These are phyloP conservation scores for Mycena galericulata DNA, from an alignment of 768 basidiomycete species.

Conservation along the genomic window DNA sequence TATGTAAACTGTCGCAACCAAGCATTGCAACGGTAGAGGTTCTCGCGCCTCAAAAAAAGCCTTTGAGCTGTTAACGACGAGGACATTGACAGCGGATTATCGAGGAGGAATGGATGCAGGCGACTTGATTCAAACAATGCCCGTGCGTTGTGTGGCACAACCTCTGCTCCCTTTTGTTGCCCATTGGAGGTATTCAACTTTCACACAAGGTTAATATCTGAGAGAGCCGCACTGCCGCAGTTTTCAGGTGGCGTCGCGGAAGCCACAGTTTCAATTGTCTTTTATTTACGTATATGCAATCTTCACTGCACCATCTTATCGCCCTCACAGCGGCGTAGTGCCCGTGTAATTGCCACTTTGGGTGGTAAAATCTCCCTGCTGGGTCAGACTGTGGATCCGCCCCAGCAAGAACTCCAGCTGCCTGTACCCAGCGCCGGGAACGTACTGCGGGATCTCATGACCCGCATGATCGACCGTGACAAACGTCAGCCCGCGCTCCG, in stretches of 20 bases:
- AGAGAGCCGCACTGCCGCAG: background rate
- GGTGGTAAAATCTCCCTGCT: slow-evolving; percentile 15
- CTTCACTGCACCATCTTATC: slow-evolving; percentile 3
- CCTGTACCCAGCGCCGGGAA: slow-evolving; percentile 3
- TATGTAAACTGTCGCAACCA: too few species aligned
- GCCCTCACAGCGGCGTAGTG: slow-evolving; percentile 10
- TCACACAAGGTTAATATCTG: slow-evolving; percentile 9
- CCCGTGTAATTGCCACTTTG: slow-evolving; percentile 16
- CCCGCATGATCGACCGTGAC: slow-evolving; percentile 1
- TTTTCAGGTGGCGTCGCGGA: slow-evolving; percentile 3
- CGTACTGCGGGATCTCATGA: slow-evolving; percentile 5
- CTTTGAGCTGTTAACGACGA: too few species aligned
- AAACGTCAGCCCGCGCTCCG: slow-evolving; percentile 10
- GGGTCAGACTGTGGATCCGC: slow-evolving; percentile 1
- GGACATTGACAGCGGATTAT: too few species aligned
- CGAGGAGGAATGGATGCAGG: too few species aligned
- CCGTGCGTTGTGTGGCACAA: background rate
- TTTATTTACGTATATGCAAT: background rate
- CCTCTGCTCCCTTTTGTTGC: slow-evolving; percentile 1
- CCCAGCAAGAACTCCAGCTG: slow-evolving; percentile 10
- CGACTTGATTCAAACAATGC: too few species aligned
- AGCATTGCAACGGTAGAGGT: too few species aligned
- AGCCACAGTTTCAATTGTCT: background rate
- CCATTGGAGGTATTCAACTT: slow-evolving; percentile 8
- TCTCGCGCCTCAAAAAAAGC: too few species aligned